Evolutionary conservation across 1,284 basidiomycete genomes (phyloP), one percentile per base, ranked within the genome.

Genomic region (Pseudozyma tsukubaensis): DNA sequence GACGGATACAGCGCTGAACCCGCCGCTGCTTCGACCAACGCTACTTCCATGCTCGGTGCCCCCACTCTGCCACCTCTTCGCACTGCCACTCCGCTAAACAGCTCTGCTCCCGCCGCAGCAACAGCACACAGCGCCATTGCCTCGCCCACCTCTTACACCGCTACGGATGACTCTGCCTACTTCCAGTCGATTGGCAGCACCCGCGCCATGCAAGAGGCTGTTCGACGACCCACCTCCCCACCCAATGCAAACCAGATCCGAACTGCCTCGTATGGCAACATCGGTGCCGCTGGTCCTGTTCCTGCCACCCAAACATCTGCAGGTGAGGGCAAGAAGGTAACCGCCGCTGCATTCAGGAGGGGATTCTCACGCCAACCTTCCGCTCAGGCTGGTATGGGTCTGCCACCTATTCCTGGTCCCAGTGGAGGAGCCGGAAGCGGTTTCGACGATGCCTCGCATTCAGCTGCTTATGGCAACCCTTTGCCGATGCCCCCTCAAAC

Each of bases 291-390:
- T 29, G 24, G 24, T 29, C 19, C 4, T 53, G 8, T 49, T 53
- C 4, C 45, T 50, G 4, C 44, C 35, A 34, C 52, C 36, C 32
- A 24, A 21, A 21, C 52, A 3, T 36, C 14, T 29, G 47, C 54
- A 7, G 66, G 49, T 14, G 77, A 69, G 16, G 80, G 80, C 19
- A 72, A 79, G n/a, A 82, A 82, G 50, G 77, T 80, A 9, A 79
- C 77, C 1, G 80, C 80, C 3, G 80, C 80, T 1, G 80, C 80
- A 0, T 82, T 82, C 74, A 61, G 79, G 7, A 65, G 74, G 16
- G 80, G 80, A 2, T 80, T 82, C 40, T 64, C 54, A 12, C 72
- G 79, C 37, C 63, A 66, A 14, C 72, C 80, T 1, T 75, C 73
- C 4, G 43, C 48, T 0, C 73, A 79, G 44, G 59, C 57, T 32